Percentiles rank a stretch among this genome's conserved stretches.
These are phyloP conservation scores for Debaryomyces sp. DNA, from an alignment of 1,139 yeast genomes.

Conservation along the genomic window DNA sequence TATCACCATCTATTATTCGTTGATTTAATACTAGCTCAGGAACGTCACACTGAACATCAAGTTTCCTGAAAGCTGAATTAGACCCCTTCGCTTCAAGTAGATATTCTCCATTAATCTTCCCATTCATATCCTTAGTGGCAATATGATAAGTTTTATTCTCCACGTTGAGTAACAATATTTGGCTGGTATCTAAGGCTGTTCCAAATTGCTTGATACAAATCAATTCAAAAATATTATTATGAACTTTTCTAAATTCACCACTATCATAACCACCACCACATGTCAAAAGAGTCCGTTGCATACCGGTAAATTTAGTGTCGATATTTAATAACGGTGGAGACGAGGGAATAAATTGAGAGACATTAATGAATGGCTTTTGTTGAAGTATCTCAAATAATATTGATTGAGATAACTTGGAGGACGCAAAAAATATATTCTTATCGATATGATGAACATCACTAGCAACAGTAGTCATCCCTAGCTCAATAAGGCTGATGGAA, in stretches of 20 bases:
- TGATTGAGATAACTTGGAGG: conserved; percentile 38
- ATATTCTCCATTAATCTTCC: conserved; percentile 6
- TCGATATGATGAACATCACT: conserved; percentile 30
- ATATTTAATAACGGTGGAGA: conserved; percentile 43
- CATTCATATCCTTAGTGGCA: conserved; percentile 7
- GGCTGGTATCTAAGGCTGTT: neutral
- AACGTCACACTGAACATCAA: neutral
- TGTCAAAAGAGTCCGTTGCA: conserved; percentile 20
- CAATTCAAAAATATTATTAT: neutral
- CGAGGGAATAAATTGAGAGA: conserved; percentile 25
- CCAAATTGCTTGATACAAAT: neutral
- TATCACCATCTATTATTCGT: neutral
- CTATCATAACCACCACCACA: conserved; percentile 45
- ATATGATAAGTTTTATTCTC: neutral
- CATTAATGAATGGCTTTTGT: conserved; percentile 29
- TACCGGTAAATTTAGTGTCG: conserved; percentile 10
- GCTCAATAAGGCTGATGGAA: conserved; percentile 26
- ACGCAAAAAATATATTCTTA: conserved; percentile 33
- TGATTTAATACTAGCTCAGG: neutral
- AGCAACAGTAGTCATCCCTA: conserved; percentile 37
- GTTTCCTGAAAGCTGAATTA: neutral
- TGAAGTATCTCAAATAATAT: conserved; percentile 34
- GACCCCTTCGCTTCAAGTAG: neutral
- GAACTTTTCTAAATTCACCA: conserved; percentile 32
- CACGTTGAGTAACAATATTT: neutral